Base-by-base conservation (phyloP, 2,329 filamentous ascomycete species). In the Aspergillus brasiliensis region DNA sequence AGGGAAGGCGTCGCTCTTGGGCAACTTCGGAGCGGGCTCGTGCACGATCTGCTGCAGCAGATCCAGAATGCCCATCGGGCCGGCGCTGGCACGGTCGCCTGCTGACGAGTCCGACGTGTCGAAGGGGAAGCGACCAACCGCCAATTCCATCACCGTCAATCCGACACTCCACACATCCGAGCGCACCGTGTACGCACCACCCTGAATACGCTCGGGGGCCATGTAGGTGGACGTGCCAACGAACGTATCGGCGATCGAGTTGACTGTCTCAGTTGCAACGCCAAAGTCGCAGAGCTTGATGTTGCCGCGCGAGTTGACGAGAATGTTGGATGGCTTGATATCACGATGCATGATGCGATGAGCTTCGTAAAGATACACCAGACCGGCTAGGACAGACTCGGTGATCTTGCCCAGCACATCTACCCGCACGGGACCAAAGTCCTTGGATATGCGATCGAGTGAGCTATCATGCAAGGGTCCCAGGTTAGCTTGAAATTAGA, bases 211-310 rank as follows among this genome's bases (percentile, higher is more conserved):
- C 81, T 99, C 95, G 0, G 95, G 95, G 0, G 95, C 95, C 95
- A 99, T 99, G 82, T 99, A 99, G 58, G 95, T 99, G 38, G 95
- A 97, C 1, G 95, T 99, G 56, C 95, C 95, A 37, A 99, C 95
- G 71, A 99, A 99, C 0, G 95, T 99, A 73, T 98, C 94, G 54
- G 95, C 95, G 66, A 99, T 92, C 4, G 95, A 98, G 79, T 98
- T 98, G 75, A 98, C 92, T 15, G 97, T 86, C 77, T 99, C 95
- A 67, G 93, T 95, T 4, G 94, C 97, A n/a, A 99, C 95, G 69
- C 95, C 95, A 75, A 99, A 99, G 77, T 99, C 95, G 78, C 94
- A 98, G 5, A 99, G 86, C 80, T 99, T 99, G 83, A 99, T 98
- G 67, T 90, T 87, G 11, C 95, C 95, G 57, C 89, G 87, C 17